Percentiles rank a stretch among this genome's conserved stretches.
These are phyloP conservation scores for Euclidium syriacum DNA, from an alignment of 345 rosid species.

Conservation along the genomic window DNA sequence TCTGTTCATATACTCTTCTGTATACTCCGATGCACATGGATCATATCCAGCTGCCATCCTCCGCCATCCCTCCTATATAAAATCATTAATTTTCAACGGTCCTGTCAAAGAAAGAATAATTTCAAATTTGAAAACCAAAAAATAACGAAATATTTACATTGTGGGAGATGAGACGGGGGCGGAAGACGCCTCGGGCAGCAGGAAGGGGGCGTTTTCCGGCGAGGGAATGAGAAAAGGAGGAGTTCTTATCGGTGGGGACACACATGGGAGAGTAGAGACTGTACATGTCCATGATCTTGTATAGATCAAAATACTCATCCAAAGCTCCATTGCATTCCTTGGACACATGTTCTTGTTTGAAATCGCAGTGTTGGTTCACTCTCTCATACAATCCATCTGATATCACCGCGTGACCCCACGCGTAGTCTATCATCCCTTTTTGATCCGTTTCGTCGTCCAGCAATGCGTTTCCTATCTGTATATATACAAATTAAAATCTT, in stretches of 20 bases:
- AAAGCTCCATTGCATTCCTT: conserved; percentile 37
- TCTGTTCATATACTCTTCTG: conserved; percentile 51
- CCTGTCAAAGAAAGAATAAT: not conserved
- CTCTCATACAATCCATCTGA: conserved; percentile 52
- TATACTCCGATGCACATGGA: conserved; percentile 56
- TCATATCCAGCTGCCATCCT: conserved; percentile 62
- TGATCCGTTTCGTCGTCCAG: conserved; percentile 77
- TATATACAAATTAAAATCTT: not conserved
- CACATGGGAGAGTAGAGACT: conserved; percentile 61
- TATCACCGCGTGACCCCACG: conserved; percentile 81
- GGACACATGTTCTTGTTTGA: conserved; percentile 26
- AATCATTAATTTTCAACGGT: not conserved
- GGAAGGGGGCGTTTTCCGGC: conserved; percentile 33
- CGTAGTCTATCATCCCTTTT: conserved; percentile 72
- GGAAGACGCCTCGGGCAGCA: conserved; percentile 16
- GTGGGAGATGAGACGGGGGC: conserved; percentile 42
- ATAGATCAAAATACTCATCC: conserved; percentile 41
- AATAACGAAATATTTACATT: conserved; percentile 28
- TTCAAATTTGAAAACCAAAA: not conserved
- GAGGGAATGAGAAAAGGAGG: conserved; percentile 9
- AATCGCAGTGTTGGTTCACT: conserved; percentile 48
- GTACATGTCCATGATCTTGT: conserved; percentile 64
- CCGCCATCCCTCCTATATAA: conserved; percentile 46
- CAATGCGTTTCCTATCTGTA: conserved; percentile 71
- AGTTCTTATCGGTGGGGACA: conserved; percentile 1